Evolutionary conservation across 768 basidiomycete species (phyloP).

Genomic region (Leccinum barrowsii): DNA sequence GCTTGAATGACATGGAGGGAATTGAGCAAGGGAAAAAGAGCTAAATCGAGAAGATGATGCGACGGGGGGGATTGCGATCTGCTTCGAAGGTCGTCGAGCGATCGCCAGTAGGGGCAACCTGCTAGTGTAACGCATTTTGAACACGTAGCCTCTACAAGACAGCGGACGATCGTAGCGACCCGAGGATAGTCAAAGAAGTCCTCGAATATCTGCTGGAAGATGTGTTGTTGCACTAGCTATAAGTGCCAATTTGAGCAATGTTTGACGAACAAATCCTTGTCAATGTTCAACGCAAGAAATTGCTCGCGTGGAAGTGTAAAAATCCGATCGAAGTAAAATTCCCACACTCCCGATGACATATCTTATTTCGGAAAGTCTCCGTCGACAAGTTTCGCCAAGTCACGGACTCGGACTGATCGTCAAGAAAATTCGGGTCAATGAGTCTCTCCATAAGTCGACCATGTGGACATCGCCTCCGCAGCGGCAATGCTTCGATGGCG

Average conservation of each 20-base stretch:
- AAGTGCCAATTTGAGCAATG: neutral
- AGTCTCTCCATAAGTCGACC: too few species aligned
- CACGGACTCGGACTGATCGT: neutral
- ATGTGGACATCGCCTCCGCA: too few species aligned
- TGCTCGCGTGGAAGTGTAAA: neutral
- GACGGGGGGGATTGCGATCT: neutral
- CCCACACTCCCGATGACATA: slow-evolving; percentile 21
- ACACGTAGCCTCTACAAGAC: neutral
- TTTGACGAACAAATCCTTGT: neutral
- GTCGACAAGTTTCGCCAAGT: too few species aligned
- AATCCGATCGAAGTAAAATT: neutral
- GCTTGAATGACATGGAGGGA: neutral
- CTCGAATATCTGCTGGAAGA: neutral
- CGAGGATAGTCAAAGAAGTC: neutral
- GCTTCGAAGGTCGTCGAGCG: slow-evolving; percentile 6
- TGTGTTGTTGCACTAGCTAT: neutral
- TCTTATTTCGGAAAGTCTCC: slow-evolving; percentile 20
- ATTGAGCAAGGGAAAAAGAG: neutral
- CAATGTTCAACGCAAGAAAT: neutral
- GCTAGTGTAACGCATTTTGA: slow-evolving; percentile 1
- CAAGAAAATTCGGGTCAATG: neutral
- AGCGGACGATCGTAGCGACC: too few species aligned
- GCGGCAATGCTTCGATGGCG: neutral
- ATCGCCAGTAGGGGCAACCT: slow-evolving; percentile 1
- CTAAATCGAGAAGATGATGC: neutral